These are phyloP conservation scores for Zygosaccharomyces lentus DNA, from an alignment of 805 yeast species.

Conservation along the genomic window DNA sequence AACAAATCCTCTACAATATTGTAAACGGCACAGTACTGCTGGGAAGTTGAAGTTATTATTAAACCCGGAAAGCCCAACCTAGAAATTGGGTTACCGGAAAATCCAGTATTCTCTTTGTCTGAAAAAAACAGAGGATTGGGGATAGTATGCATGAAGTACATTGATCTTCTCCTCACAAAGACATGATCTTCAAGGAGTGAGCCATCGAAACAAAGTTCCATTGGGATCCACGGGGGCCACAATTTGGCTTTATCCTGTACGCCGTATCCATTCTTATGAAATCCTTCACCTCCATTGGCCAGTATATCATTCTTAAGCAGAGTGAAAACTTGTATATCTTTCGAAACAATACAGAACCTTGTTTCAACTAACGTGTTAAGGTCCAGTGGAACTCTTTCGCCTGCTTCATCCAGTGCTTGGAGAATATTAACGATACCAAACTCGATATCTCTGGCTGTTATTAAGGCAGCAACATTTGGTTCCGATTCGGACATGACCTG, in stretches of 20 bases:
- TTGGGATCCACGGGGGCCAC: slow-evolving; percentile 69
- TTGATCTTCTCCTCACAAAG: slow-evolving; percentile 49
- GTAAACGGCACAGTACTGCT: slow-evolving; percentile 52
- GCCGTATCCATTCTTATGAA: slow-evolving; percentile 30
- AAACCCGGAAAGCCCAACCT: slow-evolving; percentile 44
- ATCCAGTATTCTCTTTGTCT: slow-evolving; percentile 23
- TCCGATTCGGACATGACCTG: slow-evolving; percentile 49
- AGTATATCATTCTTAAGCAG: slow-evolving; percentile 40
- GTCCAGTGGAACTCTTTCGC: slow-evolving; percentile 28
- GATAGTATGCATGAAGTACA: slow-evolving; percentile 44
- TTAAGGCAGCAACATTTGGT: slow-evolving; percentile 45
- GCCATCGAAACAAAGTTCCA: slow-evolving; percentile 56
- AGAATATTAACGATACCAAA: slow-evolving; percentile 47
- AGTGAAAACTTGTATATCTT: slow-evolving; percentile 54
- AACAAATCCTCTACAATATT: slow-evolving; percentile 45
- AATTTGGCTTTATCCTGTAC: slow-evolving; percentile 24
- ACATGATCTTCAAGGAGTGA: slow-evolving; percentile 41
- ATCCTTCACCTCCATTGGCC: slow-evolving; percentile 30
- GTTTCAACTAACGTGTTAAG: slow-evolving; percentile 46
- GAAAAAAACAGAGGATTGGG: slow-evolving; percentile 51
- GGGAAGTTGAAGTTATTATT: slow-evolving; percentile 50
- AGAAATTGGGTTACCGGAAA: slow-evolving; percentile 31
- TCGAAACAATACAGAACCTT: slow-evolving; percentile 50
- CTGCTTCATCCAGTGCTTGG: slow-evolving; percentile 34
- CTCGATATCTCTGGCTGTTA: slow-evolving; percentile 58